phyloP scores from a whole-genome alignment of 345 rosid genomes.

The Corchorus olitorius region DNA sequence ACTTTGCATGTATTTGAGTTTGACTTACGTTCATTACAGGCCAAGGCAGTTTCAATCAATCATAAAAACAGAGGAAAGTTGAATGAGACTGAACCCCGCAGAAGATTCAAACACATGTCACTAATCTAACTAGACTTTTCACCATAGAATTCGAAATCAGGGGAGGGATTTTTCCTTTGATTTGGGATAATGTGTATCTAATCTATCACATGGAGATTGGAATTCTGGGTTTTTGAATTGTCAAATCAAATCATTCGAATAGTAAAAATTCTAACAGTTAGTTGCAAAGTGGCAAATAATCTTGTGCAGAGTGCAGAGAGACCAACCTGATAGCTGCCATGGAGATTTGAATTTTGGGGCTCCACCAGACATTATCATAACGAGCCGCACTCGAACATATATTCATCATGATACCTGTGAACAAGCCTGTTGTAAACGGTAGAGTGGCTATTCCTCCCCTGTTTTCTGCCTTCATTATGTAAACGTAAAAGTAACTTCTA shows the following conservation, averaged over 20 bases:
- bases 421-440: constrained; percentile 29
- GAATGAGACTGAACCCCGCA: background rate
- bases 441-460: background rate
- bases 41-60: constrained; percentile 13
- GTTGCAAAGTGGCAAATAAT: background rate
- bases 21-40: constrained; percentile 21
- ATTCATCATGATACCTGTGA: background rate
- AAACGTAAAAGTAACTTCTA: background rate
- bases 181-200: background rate
- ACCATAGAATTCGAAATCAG: constrained; percentile 15
- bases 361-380: background rate
- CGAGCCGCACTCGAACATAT: background rate
- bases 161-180: constrained; percentile 11
- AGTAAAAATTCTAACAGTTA: background rate
- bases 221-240: background rate
- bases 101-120: constrained; percentile 27
- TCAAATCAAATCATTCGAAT: constrained; percentile 3
- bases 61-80: background rate
- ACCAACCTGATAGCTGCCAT: background rate
- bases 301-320: background rate
- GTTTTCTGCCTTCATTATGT: constrained; percentile 1
- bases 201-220: background rate
- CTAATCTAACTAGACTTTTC: background rate
- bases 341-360: background rate
- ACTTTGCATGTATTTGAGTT: constrained; percentile 27